Evolutionary conservation across 768 basidiomycete genomes (phyloP), one percentile per base, ranked within the genome.

Genomic region (Agaricus blazei): DNA sequence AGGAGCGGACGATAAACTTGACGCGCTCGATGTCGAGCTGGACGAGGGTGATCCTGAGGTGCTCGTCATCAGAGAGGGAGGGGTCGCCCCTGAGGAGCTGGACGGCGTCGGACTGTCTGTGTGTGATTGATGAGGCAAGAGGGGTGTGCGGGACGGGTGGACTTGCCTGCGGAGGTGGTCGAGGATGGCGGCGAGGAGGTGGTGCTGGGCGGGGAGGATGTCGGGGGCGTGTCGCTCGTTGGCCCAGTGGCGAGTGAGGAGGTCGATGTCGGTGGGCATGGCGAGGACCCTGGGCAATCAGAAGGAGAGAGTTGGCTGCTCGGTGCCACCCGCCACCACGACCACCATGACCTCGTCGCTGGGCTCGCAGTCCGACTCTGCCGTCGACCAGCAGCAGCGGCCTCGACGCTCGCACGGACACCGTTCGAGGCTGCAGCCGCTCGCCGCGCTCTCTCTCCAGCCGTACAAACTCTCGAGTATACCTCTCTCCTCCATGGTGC

Each of bases 21-120:
- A 93, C 90, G 41, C 95, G 83, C 66, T 98, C 94, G 61, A 96
- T 83, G 70, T 98, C 94, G 0, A 92, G 95, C 70, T 95, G 92
- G 0, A 91, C 94, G 51, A 98, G 85, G 77, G 93, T 87, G 34
- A 96, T 90, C 60, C 92, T 78, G 58, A 94, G 89, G 63, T 98
- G 93, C 59, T 98, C 94, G 58, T 96, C 93, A 63, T 96, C 93
- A 1, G 88, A 91, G 2, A 90, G 87, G 37, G 83, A 80, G 0
- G 91, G 88, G 67, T 96, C 92, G 26, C 83, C 82, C 3, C 90
- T 80, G 29, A 97, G 71, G 47, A 80, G 73, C 65, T 82, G 91
- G 36, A 90, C 91, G 54, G 82, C 83, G 60, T 89, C 85, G 57
- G 87, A 85, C 93, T 96, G 59, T 61, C 57, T 63, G 61, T 38